Conservation (phyloP, 352 stramenopile genomes). For the Hyphochytrium catenoides region DNA sequence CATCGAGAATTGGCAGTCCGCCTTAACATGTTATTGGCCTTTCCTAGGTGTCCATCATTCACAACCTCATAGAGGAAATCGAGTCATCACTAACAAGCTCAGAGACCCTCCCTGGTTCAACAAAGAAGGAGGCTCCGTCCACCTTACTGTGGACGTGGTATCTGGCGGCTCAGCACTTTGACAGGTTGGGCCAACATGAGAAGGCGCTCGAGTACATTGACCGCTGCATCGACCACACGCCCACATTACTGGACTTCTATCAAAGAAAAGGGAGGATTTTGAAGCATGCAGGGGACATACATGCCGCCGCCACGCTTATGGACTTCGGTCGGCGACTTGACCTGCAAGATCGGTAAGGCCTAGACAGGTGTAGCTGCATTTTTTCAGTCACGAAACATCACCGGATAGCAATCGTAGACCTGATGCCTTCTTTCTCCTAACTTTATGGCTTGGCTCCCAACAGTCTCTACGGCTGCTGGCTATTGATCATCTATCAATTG, state of each 20-base stretch:
- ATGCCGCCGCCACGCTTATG: constrained; percentile 66
- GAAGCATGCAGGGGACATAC: constrained; percentile 74
- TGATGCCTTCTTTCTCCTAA: too few species aligned
- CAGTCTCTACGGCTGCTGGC: too few species aligned
- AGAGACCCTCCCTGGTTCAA: constrained; percentile 3
- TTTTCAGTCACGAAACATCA: not conserved
- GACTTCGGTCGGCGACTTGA: constrained; percentile 79
- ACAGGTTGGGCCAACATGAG: constrained; percentile 53
- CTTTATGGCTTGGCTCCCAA: too few species aligned
- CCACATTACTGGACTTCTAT: constrained; percentile 76
- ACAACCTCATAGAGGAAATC: too few species aligned
- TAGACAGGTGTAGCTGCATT: too few species aligned
- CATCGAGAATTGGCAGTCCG: too few species aligned
- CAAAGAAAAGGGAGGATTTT: constrained; percentile 76
- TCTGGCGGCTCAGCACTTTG: constrained; percentile 70
- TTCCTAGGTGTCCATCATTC: too few species aligned
- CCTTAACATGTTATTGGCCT: too few species aligned
- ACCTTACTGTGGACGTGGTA: constrained; percentile 70
- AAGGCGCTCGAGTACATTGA: constrained; percentile 72
- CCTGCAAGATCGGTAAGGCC: constrained; percentile 64
- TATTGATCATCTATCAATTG: too few species aligned
- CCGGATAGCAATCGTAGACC: not conserved
- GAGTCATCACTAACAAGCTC: too few species aligned
- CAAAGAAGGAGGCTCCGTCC: constrained; percentile 15
- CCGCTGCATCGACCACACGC: constrained; percentile 72